These are phyloP conservation scores for Casuarina glauca DNA, from an alignment of 306 rosid species.

Conservation along the genomic window DNA sequence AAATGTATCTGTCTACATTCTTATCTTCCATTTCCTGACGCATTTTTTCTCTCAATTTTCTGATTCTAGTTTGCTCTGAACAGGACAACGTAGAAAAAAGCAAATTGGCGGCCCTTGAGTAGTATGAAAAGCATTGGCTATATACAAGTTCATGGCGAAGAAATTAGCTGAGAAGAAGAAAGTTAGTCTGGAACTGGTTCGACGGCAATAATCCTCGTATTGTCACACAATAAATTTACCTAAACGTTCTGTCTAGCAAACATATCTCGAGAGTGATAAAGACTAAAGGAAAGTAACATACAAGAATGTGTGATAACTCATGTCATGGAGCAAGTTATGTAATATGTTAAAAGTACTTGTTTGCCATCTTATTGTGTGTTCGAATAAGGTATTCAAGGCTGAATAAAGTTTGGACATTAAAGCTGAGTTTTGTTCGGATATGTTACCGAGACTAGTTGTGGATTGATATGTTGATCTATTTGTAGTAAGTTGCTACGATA, in stretches of 20 bases:
- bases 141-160: not conserved
- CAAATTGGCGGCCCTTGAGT: conserved; percentile 28
- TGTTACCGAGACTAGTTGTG: not conserved
- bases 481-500: too few relatives aligned
- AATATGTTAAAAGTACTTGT: not conserved
- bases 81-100: conserved; percentile 52
- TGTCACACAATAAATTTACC: conserved; percentile 1
- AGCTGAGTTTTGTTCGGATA: not conserved
- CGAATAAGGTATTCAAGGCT: not conserved
- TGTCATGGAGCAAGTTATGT: not conserved
- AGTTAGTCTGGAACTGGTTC: conserved; percentile 9
- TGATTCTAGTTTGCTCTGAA: conserved; percentile 31
- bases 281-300: not conserved
- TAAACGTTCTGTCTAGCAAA: not conserved
- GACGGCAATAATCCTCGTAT: conserved; percentile 11
- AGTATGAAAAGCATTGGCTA: not conserved
- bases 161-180: not conserved
- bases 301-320: not conserved
- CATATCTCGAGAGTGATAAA: not conserved
- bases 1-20: not conserved
- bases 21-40: conserved; percentile 3
- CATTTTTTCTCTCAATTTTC: conserved; percentile 4
- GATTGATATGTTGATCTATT: not conserved
- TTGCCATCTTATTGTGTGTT: not conserved
- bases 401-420: not conserved